These are phyloP conservation scores for Boletus pseudopeckii DNA, from an alignment of 768 basidiomycete genomes.

Conservation along the genomic window DNA sequence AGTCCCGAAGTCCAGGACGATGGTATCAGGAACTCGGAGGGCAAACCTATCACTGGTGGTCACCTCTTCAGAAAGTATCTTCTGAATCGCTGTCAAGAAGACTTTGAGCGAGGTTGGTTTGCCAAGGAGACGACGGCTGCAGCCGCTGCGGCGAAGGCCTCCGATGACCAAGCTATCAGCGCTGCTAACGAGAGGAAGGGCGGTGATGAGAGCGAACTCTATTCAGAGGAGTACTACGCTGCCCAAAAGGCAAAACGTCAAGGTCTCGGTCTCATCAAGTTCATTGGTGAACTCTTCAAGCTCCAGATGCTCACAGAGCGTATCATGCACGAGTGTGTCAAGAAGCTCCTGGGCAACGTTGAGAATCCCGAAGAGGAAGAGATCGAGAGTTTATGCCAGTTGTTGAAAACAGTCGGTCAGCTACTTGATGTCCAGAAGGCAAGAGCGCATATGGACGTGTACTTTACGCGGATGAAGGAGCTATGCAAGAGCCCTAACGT, in stretches of 20 bases:
- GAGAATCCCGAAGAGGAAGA: slow-evolving; percentile 97
- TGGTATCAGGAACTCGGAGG: slow-evolving; percentile 74
- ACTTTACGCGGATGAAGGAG: slow-evolving; percentile 88
- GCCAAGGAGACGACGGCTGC: slow-evolving; percentile 83
- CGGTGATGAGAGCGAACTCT: slow-evolving; percentile 63
- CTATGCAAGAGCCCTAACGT: slow-evolving; percentile 72
- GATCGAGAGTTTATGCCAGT: slow-evolving; percentile 92
- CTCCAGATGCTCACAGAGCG: slow-evolving; percentile 97
- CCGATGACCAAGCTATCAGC: slow-evolving; percentile 79
- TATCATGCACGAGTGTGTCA: slow-evolving; percentile 98
- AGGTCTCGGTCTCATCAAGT: slow-evolving; percentile 94
- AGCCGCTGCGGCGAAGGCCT: slow-evolving; percentile 80
- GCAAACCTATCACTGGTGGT: slow-evolving; percentile 89
- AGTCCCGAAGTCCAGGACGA: slow-evolving; percentile 86
- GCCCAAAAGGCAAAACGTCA: slow-evolving; percentile 97
- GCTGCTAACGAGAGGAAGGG: slow-evolving; percentile 59
- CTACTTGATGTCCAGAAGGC: slow-evolving; percentile 80
- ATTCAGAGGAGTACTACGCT: slow-evolving; percentile 94
- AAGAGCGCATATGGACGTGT: slow-evolving; percentile 83
- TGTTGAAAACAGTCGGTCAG: slow-evolving; percentile 84
- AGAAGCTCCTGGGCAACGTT: slow-evolving; percentile 90
- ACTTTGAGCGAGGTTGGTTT: slow-evolving; percentile 95
- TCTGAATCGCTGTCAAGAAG: slow-evolving; percentile 94
- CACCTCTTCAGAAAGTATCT: slow-evolving; percentile 96
- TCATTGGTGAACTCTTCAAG: slow-evolving; percentile 98